A percentile compares a stretch with the other conserved stretches of the same genome.
Evolutionary conservation across 208 protist species (phyloP).

Genomic region (Crithidia mellificae): DNA sequence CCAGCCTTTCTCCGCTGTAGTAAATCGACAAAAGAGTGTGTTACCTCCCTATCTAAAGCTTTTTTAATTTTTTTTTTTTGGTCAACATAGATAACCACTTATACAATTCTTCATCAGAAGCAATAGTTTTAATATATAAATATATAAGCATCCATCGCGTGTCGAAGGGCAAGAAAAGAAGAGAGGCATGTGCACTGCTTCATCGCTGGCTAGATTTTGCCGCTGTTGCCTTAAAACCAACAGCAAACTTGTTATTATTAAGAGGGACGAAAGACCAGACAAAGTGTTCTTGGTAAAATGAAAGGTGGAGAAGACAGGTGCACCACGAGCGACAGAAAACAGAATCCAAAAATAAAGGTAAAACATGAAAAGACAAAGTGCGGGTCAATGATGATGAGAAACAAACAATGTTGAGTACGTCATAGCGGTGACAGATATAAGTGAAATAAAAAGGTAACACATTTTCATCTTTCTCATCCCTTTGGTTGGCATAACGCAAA

Average conservation of each 20-base stretch:
- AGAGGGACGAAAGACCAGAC: no score
- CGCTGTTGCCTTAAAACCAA: no score
- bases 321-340: slow-evolving; percentile 1
- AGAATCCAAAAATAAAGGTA: neutral
- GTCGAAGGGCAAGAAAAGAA: neutral
- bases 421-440: neutral
- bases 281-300: no score
- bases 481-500: no score
- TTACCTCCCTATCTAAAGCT: no score
- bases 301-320: neutral
- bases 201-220: neutral
- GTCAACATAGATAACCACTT: neutral
- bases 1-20: no score
- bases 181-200: neutral
- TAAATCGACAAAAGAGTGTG: no score
- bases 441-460: slow-evolving; percentile 13
- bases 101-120: neutral
- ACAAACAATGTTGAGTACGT: neutral
- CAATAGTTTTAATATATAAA: no score
- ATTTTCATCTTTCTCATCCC: no score
- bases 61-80: neutral
- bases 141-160: neutral
- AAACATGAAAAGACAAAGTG: neutral
- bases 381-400: slow-evolving; percentile 15
- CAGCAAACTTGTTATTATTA: no score